Conservation (phyloP, 371 early-diverging fungal species). For the Saksenaea vasiformis region DNA sequence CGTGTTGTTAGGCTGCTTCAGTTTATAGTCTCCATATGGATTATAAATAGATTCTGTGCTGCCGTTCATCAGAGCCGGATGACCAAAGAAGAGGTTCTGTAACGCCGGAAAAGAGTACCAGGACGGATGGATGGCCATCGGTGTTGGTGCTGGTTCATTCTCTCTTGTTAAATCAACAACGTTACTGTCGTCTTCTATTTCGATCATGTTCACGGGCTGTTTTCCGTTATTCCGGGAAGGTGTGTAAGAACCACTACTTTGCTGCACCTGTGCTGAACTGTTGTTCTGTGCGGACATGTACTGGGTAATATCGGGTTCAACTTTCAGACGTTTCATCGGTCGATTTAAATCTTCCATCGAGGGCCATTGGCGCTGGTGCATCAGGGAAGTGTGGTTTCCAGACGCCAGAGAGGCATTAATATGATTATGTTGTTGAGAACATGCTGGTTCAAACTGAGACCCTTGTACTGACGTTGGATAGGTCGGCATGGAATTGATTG, state of each 20-base stretch:
- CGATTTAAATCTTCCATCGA: too few species aligned
- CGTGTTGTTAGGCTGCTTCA: not conserved
- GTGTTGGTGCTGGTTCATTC: not conserved
- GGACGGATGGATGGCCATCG: not conserved
- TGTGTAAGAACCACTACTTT: not conserved
- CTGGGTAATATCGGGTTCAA: not conserved
- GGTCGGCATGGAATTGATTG: too few species aligned
- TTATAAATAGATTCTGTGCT: not conserved
- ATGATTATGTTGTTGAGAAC: not conserved
- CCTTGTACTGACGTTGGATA: too few species aligned
- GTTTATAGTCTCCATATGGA: not conserved
- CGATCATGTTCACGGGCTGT: not conserved
- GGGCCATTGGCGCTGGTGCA: too few species aligned
- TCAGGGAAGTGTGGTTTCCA: too few species aligned
- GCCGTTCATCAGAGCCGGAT: not conserved
- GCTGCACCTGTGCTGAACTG: not conserved
- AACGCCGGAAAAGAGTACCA: not conserved
- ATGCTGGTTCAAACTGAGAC: not conserved
- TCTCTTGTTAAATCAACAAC: constrained; percentile 16
- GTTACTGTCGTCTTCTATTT: constrained; percentile 11
- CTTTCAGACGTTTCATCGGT: too few species aligned
- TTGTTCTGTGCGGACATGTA: not conserved
- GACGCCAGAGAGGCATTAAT: not conserved
- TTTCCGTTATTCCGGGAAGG: not conserved
- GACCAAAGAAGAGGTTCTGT: not conserved